phyloP scores from a whole-genome alignment of 495 filamentous ascomycete genomes.

The Penicillium mononematosum region DNA sequence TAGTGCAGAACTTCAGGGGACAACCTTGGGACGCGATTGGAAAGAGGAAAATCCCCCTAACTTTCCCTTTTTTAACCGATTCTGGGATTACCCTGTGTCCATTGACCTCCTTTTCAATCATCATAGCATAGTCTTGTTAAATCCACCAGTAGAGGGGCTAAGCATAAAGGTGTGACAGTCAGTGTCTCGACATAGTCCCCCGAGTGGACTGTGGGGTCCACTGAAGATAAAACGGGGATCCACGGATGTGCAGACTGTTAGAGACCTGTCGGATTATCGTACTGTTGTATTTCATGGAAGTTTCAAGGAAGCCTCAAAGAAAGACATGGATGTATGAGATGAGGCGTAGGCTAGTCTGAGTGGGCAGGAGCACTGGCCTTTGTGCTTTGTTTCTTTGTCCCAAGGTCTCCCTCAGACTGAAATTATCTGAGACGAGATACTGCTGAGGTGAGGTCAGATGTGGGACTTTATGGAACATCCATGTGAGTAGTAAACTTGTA shows the following conservation, averaged over 20 bases:
- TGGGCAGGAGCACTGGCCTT: background rate
- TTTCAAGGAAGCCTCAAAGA: background rate
- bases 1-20: slow-evolving; percentile 19
- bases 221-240: slow-evolving; percentile 3
- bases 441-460: slow-evolving; percentile 2
- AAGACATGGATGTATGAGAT: background rate
- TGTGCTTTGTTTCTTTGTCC: background rate
- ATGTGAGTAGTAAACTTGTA: background rate
- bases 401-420: background rate
- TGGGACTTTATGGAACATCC: slow-evolving; percentile 2
- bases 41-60: background rate
- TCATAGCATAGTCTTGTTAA: background rate
- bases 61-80: background rate
- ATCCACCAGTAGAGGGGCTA: too few species aligned
- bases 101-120: background rate
- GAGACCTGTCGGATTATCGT: background rate
- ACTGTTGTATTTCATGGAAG: slow-evolving; percentile 1
- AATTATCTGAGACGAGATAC: slow-evolving; percentile 4
- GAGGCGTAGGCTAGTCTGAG: background rate
- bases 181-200: background rate
- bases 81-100: background rate
- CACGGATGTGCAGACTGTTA: slow-evolving; percentile 4
- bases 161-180: slow-evolving; percentile 1
- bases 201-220: slow-evolving; percentile 1
- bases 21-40: slow-evolving; percentile 6